Evolutionary conservation across 176 grass and related monocot genomes (phyloP).

Genomic region (Zea luxurians): DNA sequence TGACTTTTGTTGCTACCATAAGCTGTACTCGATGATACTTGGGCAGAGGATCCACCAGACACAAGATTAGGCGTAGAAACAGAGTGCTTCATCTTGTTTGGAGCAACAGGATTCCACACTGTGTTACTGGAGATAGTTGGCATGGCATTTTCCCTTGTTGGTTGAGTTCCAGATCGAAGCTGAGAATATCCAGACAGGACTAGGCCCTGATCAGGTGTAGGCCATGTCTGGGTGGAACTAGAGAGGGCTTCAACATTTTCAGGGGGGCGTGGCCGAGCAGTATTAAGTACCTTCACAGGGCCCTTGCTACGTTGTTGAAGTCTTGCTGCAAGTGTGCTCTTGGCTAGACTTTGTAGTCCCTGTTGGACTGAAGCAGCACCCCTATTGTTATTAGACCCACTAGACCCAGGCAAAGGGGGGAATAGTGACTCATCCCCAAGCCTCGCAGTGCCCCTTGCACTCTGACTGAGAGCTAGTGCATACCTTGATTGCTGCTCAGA

Average conservation of each 20-base stretch:
- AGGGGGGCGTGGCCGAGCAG: conserved; percentile 43
- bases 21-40: conserved; percentile 49
- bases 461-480: conserved; percentile 73
- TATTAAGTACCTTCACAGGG: conserved; percentile 54
- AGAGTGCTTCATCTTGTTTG: conserved; percentile 65
- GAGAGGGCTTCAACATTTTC: conserved; percentile 48
- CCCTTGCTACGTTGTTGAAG: conserved; percentile 71
- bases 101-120: conserved; percentile 44
- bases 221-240: conserved; percentile 40
- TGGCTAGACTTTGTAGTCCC: conserved; percentile 67
- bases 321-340: conserved; percentile 69
- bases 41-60: conserved; percentile 37
- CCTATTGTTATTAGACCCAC: conserved; percentile 60
- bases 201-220: conserved; percentile 48
- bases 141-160: conserved; percentile 45
- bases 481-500: conserved; percentile 70
- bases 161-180: conserved; percentile 34
- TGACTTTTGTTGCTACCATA: conserved; percentile 38
- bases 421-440: conserved; percentile 78
- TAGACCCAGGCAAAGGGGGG: conserved; percentile 82
- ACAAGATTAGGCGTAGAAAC: conserved; percentile 58
- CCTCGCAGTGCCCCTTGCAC: conserved; percentile 47
- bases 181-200: conserved; percentile 40
- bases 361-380: conserved; percentile 47
- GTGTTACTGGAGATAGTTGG: conserved; percentile 39